These are phyloP conservation scores for Trifolium subterraneum DNA, from an alignment of 306 rosid species.

Conservation along the genomic window DNA sequence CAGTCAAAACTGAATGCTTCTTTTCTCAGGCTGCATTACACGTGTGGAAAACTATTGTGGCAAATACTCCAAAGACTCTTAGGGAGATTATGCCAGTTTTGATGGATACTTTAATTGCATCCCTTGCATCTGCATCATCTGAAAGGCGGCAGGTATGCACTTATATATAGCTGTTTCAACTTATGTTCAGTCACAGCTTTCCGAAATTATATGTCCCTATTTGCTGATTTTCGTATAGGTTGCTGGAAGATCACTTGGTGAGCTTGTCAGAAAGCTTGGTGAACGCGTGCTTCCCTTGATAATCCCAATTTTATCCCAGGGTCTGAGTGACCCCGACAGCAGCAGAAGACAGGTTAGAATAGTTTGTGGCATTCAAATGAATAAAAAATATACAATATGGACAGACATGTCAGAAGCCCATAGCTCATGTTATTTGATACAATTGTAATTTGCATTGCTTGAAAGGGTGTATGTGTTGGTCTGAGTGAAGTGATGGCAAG, in stretches of 20 bases:
- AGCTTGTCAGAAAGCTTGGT: constrained; percentile 98
- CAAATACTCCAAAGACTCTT: constrained; percentile 94
- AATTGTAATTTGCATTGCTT: constrained; percentile 32
- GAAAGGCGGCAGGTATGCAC: constrained; percentile 91
- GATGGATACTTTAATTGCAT: constrained; percentile 90
- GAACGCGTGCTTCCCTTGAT: constrained; percentile 94
- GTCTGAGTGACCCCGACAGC: constrained; percentile 70
- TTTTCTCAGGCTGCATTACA: constrained; percentile 89
- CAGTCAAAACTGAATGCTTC: constrained; percentile 7
- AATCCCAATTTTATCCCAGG: constrained; percentile 92
- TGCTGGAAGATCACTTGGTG: constrained; percentile 96
- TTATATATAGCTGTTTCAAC: constrained; percentile 17
- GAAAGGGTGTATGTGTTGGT: constrained; percentile 96
- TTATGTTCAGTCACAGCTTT: constrained; percentile 20
- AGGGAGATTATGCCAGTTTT: constrained; percentile 95
- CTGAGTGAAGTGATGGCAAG: constrained; percentile 98
- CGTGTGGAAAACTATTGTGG: constrained; percentile 98
- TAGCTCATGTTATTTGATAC: constrained; percentile 32
- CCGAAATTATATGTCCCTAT: constrained; percentile 12
- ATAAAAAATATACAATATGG: background rate
- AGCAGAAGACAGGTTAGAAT: constrained; percentile 87
- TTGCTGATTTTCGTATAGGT: constrained; percentile 59
- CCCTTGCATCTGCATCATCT: constrained; percentile 93
- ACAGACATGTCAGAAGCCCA: background rate
- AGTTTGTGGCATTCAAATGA: background rate